Evolutionary conservation across 2,329 filamentous ascomycete species (phyloP), one percentile per base, ranked within the genome.

Genomic region (Colletotrichum sp.): DNA sequence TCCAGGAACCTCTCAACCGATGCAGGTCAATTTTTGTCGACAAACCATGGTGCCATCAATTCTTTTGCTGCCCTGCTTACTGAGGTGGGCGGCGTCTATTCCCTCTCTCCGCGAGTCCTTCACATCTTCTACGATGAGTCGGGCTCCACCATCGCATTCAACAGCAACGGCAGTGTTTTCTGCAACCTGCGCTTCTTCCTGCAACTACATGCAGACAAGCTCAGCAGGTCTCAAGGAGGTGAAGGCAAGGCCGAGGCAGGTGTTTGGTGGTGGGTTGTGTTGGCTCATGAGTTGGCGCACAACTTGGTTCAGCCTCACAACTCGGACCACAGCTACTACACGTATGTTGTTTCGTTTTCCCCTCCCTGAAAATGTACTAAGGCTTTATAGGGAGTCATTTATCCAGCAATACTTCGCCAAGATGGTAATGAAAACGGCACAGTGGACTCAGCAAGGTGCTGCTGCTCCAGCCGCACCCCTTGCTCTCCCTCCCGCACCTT

Each of bases 251-350:
- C 78, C 6, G 94, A 97, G 76, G 95, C 95, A 4, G 87, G 92
- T 73, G 91, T 94, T 2, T 98, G 96, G 88, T 99, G 96, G 96
- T 98, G 94, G 92, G 94, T 98, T 78, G 96, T 97, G n/a, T 84
- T 98, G 77, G 98, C 96, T 77, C 97, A 99, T 83, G 98, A 99
- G 86, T 86, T 99, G 83, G 96, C 97, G 74, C 97, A 99, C 85
- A 99, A 99, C 83, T 86, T 99, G 71, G 95, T 98, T 10, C 86
- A 87, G 48, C 90, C 92, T 77, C 96, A 99, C 84, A 94, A 93
- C 81, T 89, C 94, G 18, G 91, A 94, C 70, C 95, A 98, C 84
- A 95, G 93, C 80, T 98, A 93, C 82, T 98, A 97, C 82, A 96
- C 93, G 86, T 93, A 85, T 84, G 90, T 86, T 2, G 5, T 26